Base-by-base conservation (phyloP, 148 eudicot genomes). In the Pouteria glomerata region DNA sequence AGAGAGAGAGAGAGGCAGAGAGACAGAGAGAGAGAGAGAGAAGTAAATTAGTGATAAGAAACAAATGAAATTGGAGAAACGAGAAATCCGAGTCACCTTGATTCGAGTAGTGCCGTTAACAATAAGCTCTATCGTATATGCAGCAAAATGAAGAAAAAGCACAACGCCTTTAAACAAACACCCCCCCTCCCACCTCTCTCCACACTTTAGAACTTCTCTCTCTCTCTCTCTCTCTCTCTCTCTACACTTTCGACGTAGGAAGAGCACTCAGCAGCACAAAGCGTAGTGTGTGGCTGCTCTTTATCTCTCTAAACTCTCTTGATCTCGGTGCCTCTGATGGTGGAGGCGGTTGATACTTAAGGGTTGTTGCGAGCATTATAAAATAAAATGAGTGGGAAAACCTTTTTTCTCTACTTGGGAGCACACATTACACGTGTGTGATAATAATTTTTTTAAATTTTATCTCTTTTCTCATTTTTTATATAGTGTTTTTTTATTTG, bases 221-320 rank as follows among this genome's bases (percentile, higher is more conserved):
- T n/a, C n/a, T n/a, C n/a, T n/a, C 63, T 19, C 30, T 57, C 21
- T 13, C 24, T 69, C 35, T 26, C n/a, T n/a, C n/a, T n/a, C n/a
- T n/a, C n/a, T n/a, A n/a, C n/a, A n/a, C n/a, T n/a, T n/a, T n/a
- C n/a, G 73, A 69, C 63, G 73, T 58, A 29, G 26, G 53, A 29
- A 41, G 39, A 58, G 56, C 65, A 70, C 73, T 42, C 3, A 44
- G 63, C 52, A 26, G n/a, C n/a, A n/a, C n/a, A n/a, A n/a, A n/a
- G n/a, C 63, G 39, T 24, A 37, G 35, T 15, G 47, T 57, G 73
- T 57, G 47, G 30, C 19, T 24, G n/a, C 73, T 23, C 29, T 15
- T 11, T 19, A n/a, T 42, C 30, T 57, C 63, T 39, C 63, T 70
- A 14, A 53, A 45, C 56, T 35, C 57, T 51, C 3, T 18, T 33